Conservation (phyloP, 139 green algal species). For the Chlamydomonas schloesseri region DNA sequence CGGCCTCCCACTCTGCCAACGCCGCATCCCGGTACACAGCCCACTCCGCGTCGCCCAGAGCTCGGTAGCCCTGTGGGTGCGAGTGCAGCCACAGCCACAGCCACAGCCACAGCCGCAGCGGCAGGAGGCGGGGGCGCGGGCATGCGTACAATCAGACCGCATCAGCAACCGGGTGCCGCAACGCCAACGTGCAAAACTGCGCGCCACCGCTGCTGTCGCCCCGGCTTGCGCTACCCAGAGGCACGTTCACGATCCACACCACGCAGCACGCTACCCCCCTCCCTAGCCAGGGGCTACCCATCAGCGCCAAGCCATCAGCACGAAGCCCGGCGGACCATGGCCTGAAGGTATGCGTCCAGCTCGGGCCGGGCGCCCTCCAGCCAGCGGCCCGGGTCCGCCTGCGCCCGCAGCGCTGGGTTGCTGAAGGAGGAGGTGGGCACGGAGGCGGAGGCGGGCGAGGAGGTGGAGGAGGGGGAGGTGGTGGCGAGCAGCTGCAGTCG, state of each 20-base stretch:
- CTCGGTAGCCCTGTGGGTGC: neutral
- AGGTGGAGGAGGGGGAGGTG: neutral
- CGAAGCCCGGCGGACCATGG: neutral
- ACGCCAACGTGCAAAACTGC: no score
- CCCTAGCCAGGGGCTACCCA: no score
- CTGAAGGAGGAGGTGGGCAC: neutral
- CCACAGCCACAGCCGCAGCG: no score
- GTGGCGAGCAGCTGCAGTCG: slow-evolving; percentile 25
- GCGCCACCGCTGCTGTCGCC: no score
- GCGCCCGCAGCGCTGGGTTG: neutral
- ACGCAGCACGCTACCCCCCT: neutral
- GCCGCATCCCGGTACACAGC: slow-evolving; percentile 26
- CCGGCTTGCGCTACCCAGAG: no score
- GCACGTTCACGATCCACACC: no score
- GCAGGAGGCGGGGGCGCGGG: no score
- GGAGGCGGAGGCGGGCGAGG: neutral
- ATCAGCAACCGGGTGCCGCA: no score
- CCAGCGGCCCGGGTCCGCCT: neutral
- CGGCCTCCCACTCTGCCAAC: slow-evolving; percentile 25
- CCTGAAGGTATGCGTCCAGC: slow-evolving; percentile 32
- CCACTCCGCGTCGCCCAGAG: slow-evolving; percentile 40
- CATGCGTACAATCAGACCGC: no score
- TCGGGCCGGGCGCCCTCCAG: slow-evolving; percentile 10
- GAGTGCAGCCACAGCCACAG: no score
- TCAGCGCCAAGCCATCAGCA: no score